Evolutionary conservation across 176 grass and related monocot species (phyloP), one percentile per base, ranked within the genome.

Genomic region (Raddia guianensis): DNA sequence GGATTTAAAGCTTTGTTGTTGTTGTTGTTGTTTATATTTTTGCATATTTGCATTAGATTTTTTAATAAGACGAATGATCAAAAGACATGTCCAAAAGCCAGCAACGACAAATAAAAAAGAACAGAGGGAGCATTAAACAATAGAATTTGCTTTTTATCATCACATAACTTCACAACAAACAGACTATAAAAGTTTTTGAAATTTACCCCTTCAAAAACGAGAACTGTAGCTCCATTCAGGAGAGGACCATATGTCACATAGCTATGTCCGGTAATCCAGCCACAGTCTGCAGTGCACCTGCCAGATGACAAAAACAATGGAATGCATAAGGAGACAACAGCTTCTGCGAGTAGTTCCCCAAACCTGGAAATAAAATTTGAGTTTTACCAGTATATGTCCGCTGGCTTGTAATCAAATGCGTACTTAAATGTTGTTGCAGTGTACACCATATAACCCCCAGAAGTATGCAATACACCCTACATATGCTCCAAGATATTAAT

Each of bases 391-490:
- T 96, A 96, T 96, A 99, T 84, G 43, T 99, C 97, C 2, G 68
- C 76, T 68, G 97, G 77, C 68, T 96, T 99, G 79, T 99, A 99
- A 80, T 99, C 97, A 80, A 99, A 99, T 63, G 97, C 93, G 85
- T 99, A 95, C 67, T 99, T 99, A 83, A 99, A 99, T 80, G 97
- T 99, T 66, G 91, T 91, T 73, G 97, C 93, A 64, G 90, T 87
- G 80, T 99, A 99, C 20, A 96, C 84, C 97, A 99, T 99, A 82
- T 99, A 99, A 32, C 97, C 97, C 47, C 93, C 97, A 88, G 91
- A 96, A 64, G 93, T 99, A 85, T 99, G 97, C 73, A 99, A 35
- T 49, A 99, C 97, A 88, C 97, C 97, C 97, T 99, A 66, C 37
- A 75, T 34, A 51, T 21, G 82, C 80, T 62, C 37, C 68, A 55